Base-by-base conservation (phyloP, 176 grass and related monocot species). In the Eragrostis nindensis region DNA sequence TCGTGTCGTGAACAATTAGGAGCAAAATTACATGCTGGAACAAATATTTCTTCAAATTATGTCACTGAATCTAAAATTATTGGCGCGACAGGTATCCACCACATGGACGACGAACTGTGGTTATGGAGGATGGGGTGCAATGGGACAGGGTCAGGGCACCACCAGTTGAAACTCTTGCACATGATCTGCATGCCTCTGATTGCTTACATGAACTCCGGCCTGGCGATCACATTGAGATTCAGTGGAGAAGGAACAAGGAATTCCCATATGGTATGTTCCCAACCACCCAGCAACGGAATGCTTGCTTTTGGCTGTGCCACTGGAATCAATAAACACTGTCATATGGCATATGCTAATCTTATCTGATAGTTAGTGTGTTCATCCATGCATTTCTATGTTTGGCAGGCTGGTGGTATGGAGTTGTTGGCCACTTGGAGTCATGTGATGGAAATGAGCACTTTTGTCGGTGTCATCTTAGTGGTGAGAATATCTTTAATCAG, bases 321-420 rank as follows among this genome's bases (percentile, higher is more conserved):
- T 44, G 29, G 45, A 82, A 71, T 70, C 48, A 66, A 68, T 87
- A 78, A 61, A 64, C 77, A 54, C 44, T 59, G 66, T 64, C 67
- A 30, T 64, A 85, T 80, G 76, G 75, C 53, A 48, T 80, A 90
- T 86, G 71, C 84, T 83, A 79, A 83, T 89, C 67, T 80, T 75
- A 80, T 84, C 74, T 66, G 68, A n/a, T 75, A 74, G 53, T 47
- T 29, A 81, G 69, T 73, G 48, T 88, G 78, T 48, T 87, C 59
- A 89, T 89, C 62, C 62, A 66, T 78, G 45, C 72, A 59, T 72
- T 77, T 55, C 76, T 80, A 69, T 93, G 75, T 86, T 72, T 90
- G 78, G 69, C 86, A 99, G 96, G 96, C 76, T 99, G 96, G 96
- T 99, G 96, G 96, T 99, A 99, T 90, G 96, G 93, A 84, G 93